phyloP scores from a whole-genome alignment of 768 basidiomycete species.

The Suillus brevipes region DNA sequence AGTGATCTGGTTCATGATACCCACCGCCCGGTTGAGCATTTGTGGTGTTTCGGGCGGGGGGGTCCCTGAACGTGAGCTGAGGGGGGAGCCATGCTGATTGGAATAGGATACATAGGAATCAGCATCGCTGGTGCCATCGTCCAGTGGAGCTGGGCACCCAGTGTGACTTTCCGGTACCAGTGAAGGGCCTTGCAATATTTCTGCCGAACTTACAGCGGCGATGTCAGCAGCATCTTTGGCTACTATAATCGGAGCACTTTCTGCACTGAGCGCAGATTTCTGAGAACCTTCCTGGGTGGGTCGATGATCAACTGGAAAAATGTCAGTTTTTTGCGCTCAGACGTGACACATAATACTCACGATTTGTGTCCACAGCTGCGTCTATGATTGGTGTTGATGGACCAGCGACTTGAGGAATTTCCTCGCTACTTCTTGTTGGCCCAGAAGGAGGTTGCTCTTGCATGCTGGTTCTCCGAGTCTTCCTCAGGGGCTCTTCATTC shows the following conservation, averaged over 20 bases:
- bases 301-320: neutral
- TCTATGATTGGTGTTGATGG: constrained; percentile 11
- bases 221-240: neutral
- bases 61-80: constrained; percentile 24
- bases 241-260: neutral
- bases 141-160: neutral
- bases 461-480: constrained; percentile 7
- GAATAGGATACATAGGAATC: constrained; percentile 27
- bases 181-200: neutral
- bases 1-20: constrained; percentile 29
- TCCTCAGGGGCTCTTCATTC: constrained; percentile 16
- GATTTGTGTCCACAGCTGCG: constrained; percentile 23
- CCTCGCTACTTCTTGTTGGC: constrained; percentile 1
- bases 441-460: neutral
- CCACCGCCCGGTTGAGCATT: constrained; percentile 23
- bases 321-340: neutral
- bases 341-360: constrained; percentile 24
- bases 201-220: neutral
- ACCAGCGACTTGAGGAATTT: neutral
- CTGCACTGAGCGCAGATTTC: neutral
- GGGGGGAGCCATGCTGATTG: constrained; percentile 22
- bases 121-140: constrained; percentile 17
- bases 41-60: constrained; percentile 18
- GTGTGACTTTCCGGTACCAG: neutral
- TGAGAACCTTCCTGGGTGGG: neutral